Evolutionary conservation across 1,284 basidiomycete genomes (phyloP).

Genomic region (Termitomyces sp.): DNA sequence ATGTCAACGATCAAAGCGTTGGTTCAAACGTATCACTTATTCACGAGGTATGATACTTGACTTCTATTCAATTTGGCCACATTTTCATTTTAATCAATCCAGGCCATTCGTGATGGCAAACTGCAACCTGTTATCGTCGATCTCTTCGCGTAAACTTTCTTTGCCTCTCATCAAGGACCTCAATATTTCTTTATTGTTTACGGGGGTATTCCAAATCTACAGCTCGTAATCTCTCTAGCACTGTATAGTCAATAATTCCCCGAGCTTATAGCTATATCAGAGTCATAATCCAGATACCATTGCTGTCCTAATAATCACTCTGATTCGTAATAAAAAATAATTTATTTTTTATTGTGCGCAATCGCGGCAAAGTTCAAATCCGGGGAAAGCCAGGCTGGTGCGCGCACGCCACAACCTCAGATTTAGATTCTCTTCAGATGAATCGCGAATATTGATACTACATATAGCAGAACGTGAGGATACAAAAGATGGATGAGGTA

Average conservation of each 20-base stretch:
- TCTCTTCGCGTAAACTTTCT: conserved; percentile 30
- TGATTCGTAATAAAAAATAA: too few species aligned
- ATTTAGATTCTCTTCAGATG: too few species aligned
- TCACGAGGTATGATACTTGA: conserved; percentile 45
- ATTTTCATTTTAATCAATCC: conserved; percentile 3
- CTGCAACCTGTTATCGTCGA: conserved; percentile 54
- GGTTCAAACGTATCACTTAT: conserved; percentile 69
- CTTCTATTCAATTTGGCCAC: conserved; percentile 24
- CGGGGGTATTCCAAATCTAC: neutral
- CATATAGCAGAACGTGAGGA: too few species aligned
- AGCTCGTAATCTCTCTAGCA: neutral
- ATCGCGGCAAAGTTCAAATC: neutral
- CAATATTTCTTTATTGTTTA: neutral
- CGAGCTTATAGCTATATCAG: neutral
- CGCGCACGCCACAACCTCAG: too few species aligned
- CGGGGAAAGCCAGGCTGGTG: neutral
- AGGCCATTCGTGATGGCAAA: conserved; percentile 62
- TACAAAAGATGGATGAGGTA: too few species aligned
- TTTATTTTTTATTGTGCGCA: too few species aligned
- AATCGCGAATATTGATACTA: too few species aligned
- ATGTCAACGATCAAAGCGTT: conserved; percentile 53
- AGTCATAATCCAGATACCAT: neutral
- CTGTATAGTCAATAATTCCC: neutral
- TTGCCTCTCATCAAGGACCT: neutral
- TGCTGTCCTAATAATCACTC: neutral